Conservation (phyloP, 2,329 filamentous ascomycete species). For the Hirsutella minnesotensis region DNA sequence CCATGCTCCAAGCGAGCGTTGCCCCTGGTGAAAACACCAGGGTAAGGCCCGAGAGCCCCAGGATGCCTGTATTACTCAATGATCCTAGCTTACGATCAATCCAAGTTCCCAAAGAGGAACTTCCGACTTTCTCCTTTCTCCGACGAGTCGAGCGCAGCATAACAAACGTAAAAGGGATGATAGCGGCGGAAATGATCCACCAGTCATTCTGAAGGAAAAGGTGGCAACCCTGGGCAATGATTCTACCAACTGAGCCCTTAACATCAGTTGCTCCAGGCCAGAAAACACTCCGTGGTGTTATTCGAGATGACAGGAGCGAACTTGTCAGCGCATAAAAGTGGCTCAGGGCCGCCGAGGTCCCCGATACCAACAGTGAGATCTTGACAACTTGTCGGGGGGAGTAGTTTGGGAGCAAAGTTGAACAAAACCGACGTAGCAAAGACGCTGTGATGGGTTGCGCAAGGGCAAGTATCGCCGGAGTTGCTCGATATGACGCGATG, state of each 20-base stretch:
- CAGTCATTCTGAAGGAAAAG: neutral
- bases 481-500: neutral
- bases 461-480: neutral
- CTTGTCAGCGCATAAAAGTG: neutral
- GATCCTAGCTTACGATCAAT: neutral
- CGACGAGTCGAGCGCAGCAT: neutral
- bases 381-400: neutral
- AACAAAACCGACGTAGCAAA: neutral
- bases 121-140: neutral
- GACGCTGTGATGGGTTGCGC: neutral
- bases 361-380: neutral
- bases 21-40: neutral
- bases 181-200: neutral
- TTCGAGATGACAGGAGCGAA: neutral
- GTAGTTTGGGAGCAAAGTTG: neutral
- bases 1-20: neutral
- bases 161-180: neutral
- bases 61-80: neutral
- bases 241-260: neutral
- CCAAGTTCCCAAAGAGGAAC: neutral
- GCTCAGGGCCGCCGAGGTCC: neutral
- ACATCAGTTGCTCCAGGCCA: neutral
- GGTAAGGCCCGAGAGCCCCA: neutral
- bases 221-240: neutral
- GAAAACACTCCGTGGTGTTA: neutral